Evolutionary conservation across 805 yeast species (phyloP).

Genomic region (Nakazawaea sp.): DNA sequence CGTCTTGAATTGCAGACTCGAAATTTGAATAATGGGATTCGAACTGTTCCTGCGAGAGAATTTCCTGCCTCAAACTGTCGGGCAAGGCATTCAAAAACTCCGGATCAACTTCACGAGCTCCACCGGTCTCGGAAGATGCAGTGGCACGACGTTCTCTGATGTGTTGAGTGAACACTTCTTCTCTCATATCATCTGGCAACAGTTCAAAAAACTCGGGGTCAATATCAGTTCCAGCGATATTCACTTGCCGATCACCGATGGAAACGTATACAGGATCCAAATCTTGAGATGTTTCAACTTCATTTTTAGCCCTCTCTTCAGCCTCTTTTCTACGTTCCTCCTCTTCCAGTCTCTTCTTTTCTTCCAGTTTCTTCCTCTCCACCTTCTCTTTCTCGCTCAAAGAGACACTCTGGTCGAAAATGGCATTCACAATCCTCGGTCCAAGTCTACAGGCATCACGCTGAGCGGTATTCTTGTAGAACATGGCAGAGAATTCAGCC

Average conservation of each 20-base stretch:
- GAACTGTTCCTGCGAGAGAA: slow-evolving; percentile 49
- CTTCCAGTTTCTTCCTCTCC: slow-evolving; percentile 21
- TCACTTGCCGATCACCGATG: slow-evolving; percentile 74
- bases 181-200: slow-evolving; percentile 87
- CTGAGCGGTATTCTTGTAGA: slow-evolving; percentile 35
- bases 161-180: slow-evolving; percentile 85
- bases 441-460: slow-evolving; percentile 27
- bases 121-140: slow-evolving; percentile 31
- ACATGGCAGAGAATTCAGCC: slow-evolving; percentile 49
- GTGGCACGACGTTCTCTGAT: slow-evolving; percentile 65
- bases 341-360: slow-evolving; percentile 22
- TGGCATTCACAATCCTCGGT: slow-evolving; percentile 36
- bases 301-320: slow-evolving; percentile 24
- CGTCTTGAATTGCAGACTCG: slow-evolving; percentile 13
- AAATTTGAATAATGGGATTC: slow-evolving; percentile 28
- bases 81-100: slow-evolving; percentile 81
- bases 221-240: slow-evolving; percentile 83
- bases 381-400: slow-evolving; percentile 27
- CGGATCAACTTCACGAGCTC: slow-evolving; percentile 63
- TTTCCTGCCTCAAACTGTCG: slow-evolving; percentile 52
- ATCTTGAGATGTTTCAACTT: slow-evolving; percentile 11
- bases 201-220: slow-evolving; percentile 90
- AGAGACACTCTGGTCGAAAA: slow-evolving; percentile 42
- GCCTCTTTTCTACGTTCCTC: slow-evolving; percentile 21
- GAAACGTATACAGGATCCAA: slow-evolving; percentile 57